Conservation (phyloP, 208 protist genomes). For the Vickermania spadyakhi region DNA sequence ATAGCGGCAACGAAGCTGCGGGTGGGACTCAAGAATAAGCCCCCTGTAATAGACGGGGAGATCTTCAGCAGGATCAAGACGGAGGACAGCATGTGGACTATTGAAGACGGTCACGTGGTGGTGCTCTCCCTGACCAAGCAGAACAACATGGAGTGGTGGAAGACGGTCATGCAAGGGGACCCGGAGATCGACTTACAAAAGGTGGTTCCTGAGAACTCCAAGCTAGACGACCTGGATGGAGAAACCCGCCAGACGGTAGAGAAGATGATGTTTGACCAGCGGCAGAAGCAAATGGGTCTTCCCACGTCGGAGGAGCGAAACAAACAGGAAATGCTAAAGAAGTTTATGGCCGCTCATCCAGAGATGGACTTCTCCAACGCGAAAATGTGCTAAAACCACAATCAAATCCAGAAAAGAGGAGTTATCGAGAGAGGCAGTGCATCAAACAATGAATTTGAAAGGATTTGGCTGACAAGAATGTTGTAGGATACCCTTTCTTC, state of each 20-base stretch:
- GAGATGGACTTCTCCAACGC: conserved; percentile 95
- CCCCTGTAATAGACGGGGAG: conserved; percentile 76
- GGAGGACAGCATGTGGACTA: conserved; percentile 90
- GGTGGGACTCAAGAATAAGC: conserved; percentile 78
- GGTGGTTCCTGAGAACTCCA: conserved; percentile 92
- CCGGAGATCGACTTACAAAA: conserved; percentile 91
- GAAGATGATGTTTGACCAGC: conserved; percentile 96
- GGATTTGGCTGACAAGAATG: too few relatives aligned
- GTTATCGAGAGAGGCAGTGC: too few relatives aligned
- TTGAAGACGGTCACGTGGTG: conserved; percentile 83
- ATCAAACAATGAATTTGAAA: too few relatives aligned
- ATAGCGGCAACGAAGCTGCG: conserved; percentile 54
- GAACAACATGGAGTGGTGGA: conserved; percentile 93
- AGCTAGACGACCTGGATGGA: conserved; percentile 91
- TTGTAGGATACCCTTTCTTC: too few relatives aligned
- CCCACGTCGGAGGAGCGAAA: conserved; percentile 92
- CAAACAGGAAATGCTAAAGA: conserved; percentile 90
- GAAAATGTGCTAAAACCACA: conserved; percentile 78
- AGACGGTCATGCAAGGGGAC: conserved; percentile 75
- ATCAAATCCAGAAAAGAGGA: background rate
- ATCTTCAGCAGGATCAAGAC: conserved; percentile 56
- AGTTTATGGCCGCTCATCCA: conserved; percentile 92
- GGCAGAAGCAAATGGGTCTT: conserved; percentile 90
- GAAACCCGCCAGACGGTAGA: conserved; percentile 93
- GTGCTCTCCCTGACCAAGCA: conserved; percentile 85